These are phyloP conservation scores for Coniferiporia sulphurascens DNA, from an alignment of 1,284 basidiomycete species.

Conservation along the genomic window DNA sequence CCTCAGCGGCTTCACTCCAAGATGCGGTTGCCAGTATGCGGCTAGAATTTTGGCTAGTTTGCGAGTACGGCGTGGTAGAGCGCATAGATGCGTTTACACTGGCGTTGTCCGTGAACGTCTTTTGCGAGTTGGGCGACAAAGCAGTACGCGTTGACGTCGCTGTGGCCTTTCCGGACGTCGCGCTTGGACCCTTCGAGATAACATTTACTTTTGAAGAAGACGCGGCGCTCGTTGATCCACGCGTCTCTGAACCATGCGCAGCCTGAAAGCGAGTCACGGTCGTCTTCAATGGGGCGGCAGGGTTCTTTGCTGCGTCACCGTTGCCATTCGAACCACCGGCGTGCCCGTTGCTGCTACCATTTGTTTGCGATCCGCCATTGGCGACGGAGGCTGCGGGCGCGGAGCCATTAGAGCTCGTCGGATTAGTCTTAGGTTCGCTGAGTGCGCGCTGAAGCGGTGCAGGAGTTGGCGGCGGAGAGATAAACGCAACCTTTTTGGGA, in stretches of 20 bases:
- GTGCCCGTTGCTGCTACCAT: background rate
- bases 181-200: constrained; percentile 29
- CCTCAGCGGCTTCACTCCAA: constrained; percentile 95
- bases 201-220: constrained; percentile 39
- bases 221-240: constrained; percentile 57
- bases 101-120: constrained; percentile 38
- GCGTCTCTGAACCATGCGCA: constrained; percentile 61
- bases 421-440: constrained; percentile 6
- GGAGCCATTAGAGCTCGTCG: constrained; percentile 8
- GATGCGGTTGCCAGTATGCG: constrained; percentile 77
- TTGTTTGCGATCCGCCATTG: constrained; percentile 1
- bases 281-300: constrained; percentile 44
- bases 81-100: constrained; percentile 63
- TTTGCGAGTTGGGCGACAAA: constrained; percentile 57
- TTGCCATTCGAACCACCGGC: constrained; percentile 44
- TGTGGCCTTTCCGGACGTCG: constrained; percentile 33
- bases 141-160: constrained; percentile 56
- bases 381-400: constrained; percentile 3
- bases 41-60: constrained; percentile 60
- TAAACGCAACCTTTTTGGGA: constrained; percentile 78
- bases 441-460: constrained; percentile 26
- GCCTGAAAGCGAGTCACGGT: constrained; percentile 71
- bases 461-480: constrained; percentile 70
- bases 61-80: constrained; percentile 74
- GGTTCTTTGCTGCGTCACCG: constrained; percentile 51